phyloP scores from a whole-genome alignment of 1,139 yeast species.

The Tardiomyces depauwii region DNA sequence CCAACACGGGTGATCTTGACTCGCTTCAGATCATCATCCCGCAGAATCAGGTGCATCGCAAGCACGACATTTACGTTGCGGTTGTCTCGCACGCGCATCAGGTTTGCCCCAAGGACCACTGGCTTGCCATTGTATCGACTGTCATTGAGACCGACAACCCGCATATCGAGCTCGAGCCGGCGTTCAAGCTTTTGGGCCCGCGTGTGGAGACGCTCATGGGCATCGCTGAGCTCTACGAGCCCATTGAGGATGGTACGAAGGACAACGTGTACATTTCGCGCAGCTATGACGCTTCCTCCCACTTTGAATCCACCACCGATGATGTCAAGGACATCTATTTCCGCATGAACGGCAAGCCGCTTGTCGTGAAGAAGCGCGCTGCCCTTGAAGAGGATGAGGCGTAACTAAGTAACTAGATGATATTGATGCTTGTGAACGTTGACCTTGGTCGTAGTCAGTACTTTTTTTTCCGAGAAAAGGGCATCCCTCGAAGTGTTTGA shows the following conservation, averaged over 20 bases:
- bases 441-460: too few species aligned
- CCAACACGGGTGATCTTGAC: constrained; percentile 73
- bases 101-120: constrained; percentile 84
- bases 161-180: constrained; percentile 87
- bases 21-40: constrained; percentile 93
- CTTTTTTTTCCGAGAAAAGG: too few species aligned
- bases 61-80: constrained; percentile 91
- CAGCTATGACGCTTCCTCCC: constrained; percentile 91
- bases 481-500: too few species aligned
- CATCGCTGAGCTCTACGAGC: constrained; percentile 84
- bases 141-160: constrained; percentile 91
- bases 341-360: constrained; percentile 86
- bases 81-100: constrained; percentile 83
- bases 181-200: constrained; percentile 79
- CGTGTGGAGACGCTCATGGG: constrained; percentile 87
- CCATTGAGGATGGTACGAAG: constrained; percentile 67
- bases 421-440: too few species aligned
- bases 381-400: constrained; percentile 50
- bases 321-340: constrained; percentile 91
- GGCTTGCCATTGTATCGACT: constrained; percentile 88
- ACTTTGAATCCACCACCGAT: constrained; percentile 92
- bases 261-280: constrained; percentile 75
- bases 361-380: constrained; percentile 70
- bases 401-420: background rate
- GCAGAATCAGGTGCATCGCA: constrained; percentile 88